A percentile compares a stretch with the other conserved stretches of the same genome.
These are phyloP conservation scores for Geotrichum histeridarum DNA, from an alignment of 1,139 yeast genomes.

Conservation along the genomic window DNA sequence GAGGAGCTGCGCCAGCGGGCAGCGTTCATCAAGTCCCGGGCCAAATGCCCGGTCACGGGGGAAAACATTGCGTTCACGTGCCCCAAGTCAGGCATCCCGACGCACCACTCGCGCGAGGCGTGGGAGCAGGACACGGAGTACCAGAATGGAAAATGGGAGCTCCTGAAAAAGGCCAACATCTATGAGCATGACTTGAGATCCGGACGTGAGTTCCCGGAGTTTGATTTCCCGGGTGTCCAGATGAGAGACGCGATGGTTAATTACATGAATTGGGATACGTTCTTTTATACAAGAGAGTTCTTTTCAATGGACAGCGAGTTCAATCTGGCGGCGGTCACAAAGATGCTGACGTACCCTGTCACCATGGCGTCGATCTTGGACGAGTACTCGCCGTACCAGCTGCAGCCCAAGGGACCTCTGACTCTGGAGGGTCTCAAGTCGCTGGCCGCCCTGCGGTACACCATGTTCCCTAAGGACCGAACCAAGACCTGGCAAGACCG, in stretches of 20 bases:
- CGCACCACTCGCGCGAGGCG: slow-evolving; percentile 85
- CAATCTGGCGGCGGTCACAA: slow-evolving; percentile 91
- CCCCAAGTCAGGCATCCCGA: slow-evolving; percentile 92
- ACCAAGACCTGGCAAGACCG: slow-evolving; percentile 61
- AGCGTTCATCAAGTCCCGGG: slow-evolving; percentile 80
- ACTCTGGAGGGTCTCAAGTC: slow-evolving; percentile 91
- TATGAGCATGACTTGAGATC: slow-evolving; percentile 93
- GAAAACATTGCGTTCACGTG: slow-evolving; percentile 79
- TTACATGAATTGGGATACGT: slow-evolving; percentile 85
- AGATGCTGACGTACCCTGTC: slow-evolving; percentile 86
- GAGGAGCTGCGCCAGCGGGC: slow-evolving; percentile 87
- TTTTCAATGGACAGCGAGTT: slow-evolving; percentile 96
- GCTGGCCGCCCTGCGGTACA: slow-evolving; percentile 82
- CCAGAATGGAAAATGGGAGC: slow-evolving; percentile 65
- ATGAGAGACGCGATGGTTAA: slow-evolving; percentile 73
- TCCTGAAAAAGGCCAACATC: slow-evolving; percentile 77
- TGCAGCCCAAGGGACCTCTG: slow-evolving; percentile 80
- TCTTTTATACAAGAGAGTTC: slow-evolving; percentile 86
- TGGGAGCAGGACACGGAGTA: slow-evolving; percentile 78
- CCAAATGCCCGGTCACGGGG: slow-evolving; percentile 85
- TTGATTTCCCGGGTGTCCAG: slow-evolving; percentile 82
- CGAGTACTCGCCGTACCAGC: slow-evolving; percentile 75
- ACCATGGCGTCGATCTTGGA: slow-evolving; percentile 83
- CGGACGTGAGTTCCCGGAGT: slow-evolving; percentile 91
- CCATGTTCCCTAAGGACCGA: slow-evolving; percentile 70